phyloP scores from a whole-genome alignment of 139 green algal genomes.

The Coccomyxa sp. region DNA sequence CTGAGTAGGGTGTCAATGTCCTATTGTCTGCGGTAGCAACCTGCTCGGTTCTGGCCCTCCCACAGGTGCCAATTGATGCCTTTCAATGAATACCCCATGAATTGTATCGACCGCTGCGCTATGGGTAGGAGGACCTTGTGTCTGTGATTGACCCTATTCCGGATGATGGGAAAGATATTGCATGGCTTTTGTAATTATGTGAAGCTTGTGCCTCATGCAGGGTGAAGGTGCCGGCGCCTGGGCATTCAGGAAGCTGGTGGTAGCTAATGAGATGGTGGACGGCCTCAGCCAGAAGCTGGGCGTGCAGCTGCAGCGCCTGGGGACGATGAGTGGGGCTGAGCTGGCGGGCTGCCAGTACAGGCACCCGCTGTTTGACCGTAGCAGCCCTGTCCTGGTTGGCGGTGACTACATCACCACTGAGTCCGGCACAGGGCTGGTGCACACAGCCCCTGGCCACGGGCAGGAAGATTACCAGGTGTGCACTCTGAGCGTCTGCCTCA shows the following conservation, averaged over 20 bases:
- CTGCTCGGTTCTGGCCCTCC: no score
- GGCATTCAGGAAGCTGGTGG: conserved; percentile 48
- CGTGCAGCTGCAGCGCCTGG: conserved; percentile 38
- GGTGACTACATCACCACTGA: conserved; percentile 99
- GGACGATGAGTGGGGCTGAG: conserved; percentile 51
- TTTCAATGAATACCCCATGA: no score
- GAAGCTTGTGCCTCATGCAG: no score
- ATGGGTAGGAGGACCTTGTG: no score
- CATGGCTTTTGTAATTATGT: no score
- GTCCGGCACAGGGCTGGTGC: conserved; percentile 93
- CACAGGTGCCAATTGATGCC: no score
- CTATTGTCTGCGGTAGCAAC: no score
- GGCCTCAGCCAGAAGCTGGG: conserved; percentile 68
- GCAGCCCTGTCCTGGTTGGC: conserved; percentile 82
- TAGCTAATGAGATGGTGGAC: conserved; percentile 76
- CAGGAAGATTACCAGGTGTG: conserved; percentile 91
- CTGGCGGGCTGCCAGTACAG: conserved; percentile 83
- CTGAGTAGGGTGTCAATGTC: no score
- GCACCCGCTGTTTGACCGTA: conserved; percentile 85
- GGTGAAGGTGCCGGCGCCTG: conserved; percentile 30
- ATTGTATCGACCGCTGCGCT: no score
- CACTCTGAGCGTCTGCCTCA: neutral
- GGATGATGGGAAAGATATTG: no score
- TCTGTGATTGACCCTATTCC: no score
- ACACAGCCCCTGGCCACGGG: conserved; percentile 94